Base-by-base conservation (phyloP, 805 yeast species). In the Ogataea thermomethanolica region DNA sequence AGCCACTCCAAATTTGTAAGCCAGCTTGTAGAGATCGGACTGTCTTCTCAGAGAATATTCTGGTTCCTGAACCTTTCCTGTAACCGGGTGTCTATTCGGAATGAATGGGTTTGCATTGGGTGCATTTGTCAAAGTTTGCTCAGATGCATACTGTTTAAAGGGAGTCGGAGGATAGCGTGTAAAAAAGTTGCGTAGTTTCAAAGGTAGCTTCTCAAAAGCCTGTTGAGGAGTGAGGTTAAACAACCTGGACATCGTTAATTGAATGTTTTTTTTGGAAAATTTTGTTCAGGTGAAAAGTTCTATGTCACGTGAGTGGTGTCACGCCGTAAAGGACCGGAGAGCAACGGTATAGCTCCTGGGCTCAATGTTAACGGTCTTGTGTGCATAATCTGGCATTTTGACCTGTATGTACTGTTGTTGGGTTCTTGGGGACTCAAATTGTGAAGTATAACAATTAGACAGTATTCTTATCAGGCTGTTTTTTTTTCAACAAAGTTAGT, bases 91-190 rank as follows among this genome's bases (percentile, higher is more conserved):
- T 55, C 75, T 83, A 62, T 87, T 89, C 17, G 95, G 82, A 40
- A 87, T 62, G 62, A 90, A 90, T 38, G 97, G 97, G 63, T 90
- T 90, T 51, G 89, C 84, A 45, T 77, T 75, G 15, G 76, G 72
- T 35, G 88, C 90, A 35, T 65, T 67, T 15, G 85, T 79, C 22
- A 76, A 66, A 2, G 85, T 76, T 37, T 95, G 84, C 46, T 70
- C 73, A 2, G 70, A 64, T 5, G 86, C 69, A 61, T 88, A 90
- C 50, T 73, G 59, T 13, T 74, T 73, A 63, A 78, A 79, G n/a
- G 89, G 91, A 15, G 81, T 67, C 7, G 96, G 96, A 24, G 97
- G 97, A 57, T 78, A 86, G 60, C 78, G 81, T 35, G 77, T 70
- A 67, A 90, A 89, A 64, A 89, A 90, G 49, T 67, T 74, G 58